Evolutionary conservation across 2,329 filamentous ascomycete genomes (phyloP), one percentile per base, ranked within the genome.

Genomic region (Ascochyta pisi): DNA sequence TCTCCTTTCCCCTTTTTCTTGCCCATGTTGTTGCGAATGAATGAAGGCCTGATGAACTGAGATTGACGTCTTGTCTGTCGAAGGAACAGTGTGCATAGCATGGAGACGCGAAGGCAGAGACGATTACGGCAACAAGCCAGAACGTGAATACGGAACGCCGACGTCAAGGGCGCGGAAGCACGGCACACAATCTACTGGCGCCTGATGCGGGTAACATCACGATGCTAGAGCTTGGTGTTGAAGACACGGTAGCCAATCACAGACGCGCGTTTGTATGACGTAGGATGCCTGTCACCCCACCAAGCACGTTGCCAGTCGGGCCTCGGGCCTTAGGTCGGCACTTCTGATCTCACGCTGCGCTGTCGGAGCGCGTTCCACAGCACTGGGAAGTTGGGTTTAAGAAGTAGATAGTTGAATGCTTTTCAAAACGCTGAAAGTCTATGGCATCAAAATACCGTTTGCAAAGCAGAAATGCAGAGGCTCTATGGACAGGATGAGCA

Each of bases 1-100:
- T 63, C 68, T 33, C 57, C 51, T 9, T 57, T 71, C 4, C 19
- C 48, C 22, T 64, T 65, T 37, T 71, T 73, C 44, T 69, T 74
- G 39, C 69, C 70, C 72, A 74, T 74, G 39, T 3, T 54, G 23
- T 48, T 19, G 6, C 48, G 23, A 16, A 44, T 34, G 46, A 51
- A 29, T 12, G 49, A 33, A 4, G 37, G 47, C 26, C 42, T 41
- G 19, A 24, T 22, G 38, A 42, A 26, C 3, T 34, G 33, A 10
- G 19, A 34, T 3, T 37, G 42, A 13, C 43, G 24, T 13, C 37
- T 27, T 54, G 23, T 23, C 19, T 55, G 42, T 15, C 24, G 43
- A 24, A 47, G 24, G 22, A 43, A 4, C 24, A 26, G n/a, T 26
- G 43, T 39, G 22, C 33, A 26, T 13, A 47, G 53, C 47, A 56